Base-by-base conservation (phyloP, 2,329 filamentous ascomycete species). In the Hypoxylon sp. region DNA sequence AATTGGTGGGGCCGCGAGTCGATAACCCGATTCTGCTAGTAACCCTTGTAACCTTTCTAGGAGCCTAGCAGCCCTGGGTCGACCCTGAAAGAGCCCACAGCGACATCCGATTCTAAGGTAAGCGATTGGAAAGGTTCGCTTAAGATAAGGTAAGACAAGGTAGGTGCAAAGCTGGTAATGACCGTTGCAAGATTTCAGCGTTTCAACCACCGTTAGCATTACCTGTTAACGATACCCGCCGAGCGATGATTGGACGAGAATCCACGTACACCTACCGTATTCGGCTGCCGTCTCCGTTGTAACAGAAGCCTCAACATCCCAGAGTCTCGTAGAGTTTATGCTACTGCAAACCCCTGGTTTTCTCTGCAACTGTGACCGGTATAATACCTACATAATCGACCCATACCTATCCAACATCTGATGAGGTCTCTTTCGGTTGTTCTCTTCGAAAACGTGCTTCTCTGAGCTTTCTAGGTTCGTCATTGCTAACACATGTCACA, bases 321-420 rank as follows among this genome's bases (percentile, higher is more conserved):
- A 17, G 39, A 70, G 56, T 70, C 56, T 67, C 59, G 44, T 58
- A 53, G 44, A 13, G 10, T 58, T 70, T 57, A 67, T 70, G 60
- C 60, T 42, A 60, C 55, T 61, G 58, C 50, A 68, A 64, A 55
- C 54, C 61, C 54, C 13, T 13, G 13, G 24, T 44, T 17, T 44
- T 26, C 14, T 22, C n/a, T 42, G 37, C 31, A 22, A 13, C 14
- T 29, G 60, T 63, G 53, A 63, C 47, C 37, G 37, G 53, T 31
- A 52, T 26, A 44, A 44, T 44, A 44, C 39, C 17, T 44, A 44
- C 39, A 59, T 65, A 59, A 62, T 65, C 57, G 52, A 52, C 53
- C 44, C 54, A 55, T 59, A n/a, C n/a, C n/a, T n/a, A 56, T 60
- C 47, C 37, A n/a, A 57, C 47, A 39, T 59, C 50, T 53, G 19